phyloP scores from a whole-genome alignment of 2,329 filamentous ascomycete species.

The Colletotrichum sidae region DNA sequence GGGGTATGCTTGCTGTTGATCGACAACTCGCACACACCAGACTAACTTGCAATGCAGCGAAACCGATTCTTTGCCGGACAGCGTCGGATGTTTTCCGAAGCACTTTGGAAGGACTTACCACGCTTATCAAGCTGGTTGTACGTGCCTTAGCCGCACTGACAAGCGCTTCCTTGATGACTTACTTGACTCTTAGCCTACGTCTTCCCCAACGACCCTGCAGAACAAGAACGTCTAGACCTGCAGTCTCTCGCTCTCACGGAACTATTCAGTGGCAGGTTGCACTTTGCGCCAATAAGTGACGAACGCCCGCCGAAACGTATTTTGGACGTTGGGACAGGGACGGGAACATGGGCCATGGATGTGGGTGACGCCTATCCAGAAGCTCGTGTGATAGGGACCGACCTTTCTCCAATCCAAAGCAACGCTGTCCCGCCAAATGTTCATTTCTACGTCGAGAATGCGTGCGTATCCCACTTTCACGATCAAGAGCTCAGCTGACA shows the following conservation, averaged over 20 bases:
- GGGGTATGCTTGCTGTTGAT: slow-evolving; percentile 27
- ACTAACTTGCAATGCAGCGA: slow-evolving; percentile 28
- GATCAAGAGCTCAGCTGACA: slow-evolving; percentile 23
- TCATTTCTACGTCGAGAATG: slow-evolving; percentile 79
- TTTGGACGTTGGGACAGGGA: slow-evolving; percentile 59
- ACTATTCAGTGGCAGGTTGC: slow-evolving; percentile 53
- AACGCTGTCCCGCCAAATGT: slow-evolving; percentile 77
- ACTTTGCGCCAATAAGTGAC: slow-evolving; percentile 55
- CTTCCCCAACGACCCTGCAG: slow-evolving; percentile 58
- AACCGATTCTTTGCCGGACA: slow-evolving; percentile 54
- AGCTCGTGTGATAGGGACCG: slow-evolving; percentile 70
- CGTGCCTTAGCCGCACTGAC: slow-evolving; percentile 38
- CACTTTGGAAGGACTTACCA: slow-evolving; percentile 61
- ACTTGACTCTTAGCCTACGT: slow-evolving; percentile 51
- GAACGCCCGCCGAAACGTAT: slow-evolving; percentile 50
- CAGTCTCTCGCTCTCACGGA: slow-evolving; percentile 53
- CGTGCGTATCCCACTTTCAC: slow-evolving; percentile 42
- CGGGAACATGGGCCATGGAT: slow-evolving; percentile 73
- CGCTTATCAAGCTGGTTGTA: slow-evolving; percentile 60
- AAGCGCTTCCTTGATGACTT: neutral
- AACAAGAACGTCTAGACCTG: slow-evolving; percentile 54
- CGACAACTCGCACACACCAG: neutral
- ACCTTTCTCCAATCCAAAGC: slow-evolving; percentile 77
- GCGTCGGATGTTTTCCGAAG: slow-evolving; percentile 54
- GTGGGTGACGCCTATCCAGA: slow-evolving; percentile 72